Evolutionary conservation across 768 basidiomycete species (phyloP).

Genomic region (Lactarius hatsudake): DNA sequence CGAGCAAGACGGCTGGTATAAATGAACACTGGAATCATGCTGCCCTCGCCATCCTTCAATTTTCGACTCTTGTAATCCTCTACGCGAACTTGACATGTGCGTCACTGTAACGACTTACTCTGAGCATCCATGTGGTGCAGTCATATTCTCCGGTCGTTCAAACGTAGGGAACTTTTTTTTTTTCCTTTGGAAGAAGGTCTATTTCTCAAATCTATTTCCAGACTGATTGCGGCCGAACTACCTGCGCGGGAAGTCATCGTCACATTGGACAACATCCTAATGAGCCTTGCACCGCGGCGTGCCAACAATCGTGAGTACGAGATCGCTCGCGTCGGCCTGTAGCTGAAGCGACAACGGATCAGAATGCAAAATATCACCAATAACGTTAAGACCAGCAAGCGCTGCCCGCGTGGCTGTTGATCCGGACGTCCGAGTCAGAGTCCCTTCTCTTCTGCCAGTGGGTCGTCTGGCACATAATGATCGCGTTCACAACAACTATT

Average conservation of each 20-base stretch:
- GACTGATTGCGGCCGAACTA: slow-evolving; percentile 20
- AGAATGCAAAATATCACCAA: slow-evolving; percentile 11
- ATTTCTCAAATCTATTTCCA: neutral
- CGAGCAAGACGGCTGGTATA: slow-evolving; percentile 6
- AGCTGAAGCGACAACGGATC: neutral
- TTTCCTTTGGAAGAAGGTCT: neutral
- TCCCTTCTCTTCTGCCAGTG: neutral
- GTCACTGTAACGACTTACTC: slow-evolving; percentile 17
- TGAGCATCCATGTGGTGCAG: slow-evolving; percentile 18
- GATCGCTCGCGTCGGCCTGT: neutral
- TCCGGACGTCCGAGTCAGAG: neutral
- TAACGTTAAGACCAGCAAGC: slow-evolving; percentile 13
- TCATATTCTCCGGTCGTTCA: slow-evolving; percentile 18
- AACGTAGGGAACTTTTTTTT: neutral
- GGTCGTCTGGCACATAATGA: neutral
- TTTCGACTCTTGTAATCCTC: neutral
- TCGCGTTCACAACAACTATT: neutral
- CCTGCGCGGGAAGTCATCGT: slow-evolving; percentile 16
- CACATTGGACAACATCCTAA: slow-evolving; percentile 15
- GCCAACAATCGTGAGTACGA: slow-evolving; percentile 16
- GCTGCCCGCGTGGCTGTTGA: slow-evolving; percentile 21
- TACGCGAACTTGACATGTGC: slow-evolving; percentile 13
- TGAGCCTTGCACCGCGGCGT: slow-evolving; percentile 14
- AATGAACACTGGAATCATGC: neutral
- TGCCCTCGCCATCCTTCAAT: neutral